phyloP scores from a whole-genome alignment of 768 basidiomycete species.

The Atractiella rhizophila region DNA sequence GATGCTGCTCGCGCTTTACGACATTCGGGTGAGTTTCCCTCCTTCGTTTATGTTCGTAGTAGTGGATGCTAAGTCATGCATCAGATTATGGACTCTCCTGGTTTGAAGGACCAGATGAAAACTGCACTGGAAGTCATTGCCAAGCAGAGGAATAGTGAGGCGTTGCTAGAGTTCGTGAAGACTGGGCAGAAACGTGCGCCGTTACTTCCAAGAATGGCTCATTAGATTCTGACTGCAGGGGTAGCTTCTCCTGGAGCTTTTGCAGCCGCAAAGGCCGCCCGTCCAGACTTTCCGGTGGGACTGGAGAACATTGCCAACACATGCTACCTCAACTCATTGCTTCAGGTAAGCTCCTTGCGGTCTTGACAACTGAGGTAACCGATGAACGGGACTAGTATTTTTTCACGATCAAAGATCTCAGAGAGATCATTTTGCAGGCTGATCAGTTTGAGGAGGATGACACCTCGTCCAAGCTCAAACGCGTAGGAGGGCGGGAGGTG shows the following conservation, averaged over 20 bases:
- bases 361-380: not conserved
- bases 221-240: not conserved
- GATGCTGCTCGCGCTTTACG: constrained; percentile 48
- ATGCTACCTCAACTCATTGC: constrained; percentile 83
- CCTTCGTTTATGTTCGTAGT: not conserved
- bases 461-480: constrained; percentile 35
- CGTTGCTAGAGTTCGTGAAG: constrained; percentile 37
- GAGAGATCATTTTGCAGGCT: constrained; percentile 42
- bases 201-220: not conserved
- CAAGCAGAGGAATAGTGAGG: constrained; percentile 44
- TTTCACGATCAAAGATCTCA: constrained; percentile 76
- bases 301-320: constrained; percentile 72
- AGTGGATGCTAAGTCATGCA: not conserved
- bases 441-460: constrained; percentile 26
- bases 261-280: constrained; percentile 1
- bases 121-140: constrained; percentile 35
- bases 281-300: constrained; percentile 46
- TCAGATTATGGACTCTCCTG: constrained; percentile 7
- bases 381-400: constrained; percentile 39
- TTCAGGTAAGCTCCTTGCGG: constrained; percentile 75
- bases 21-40: constrained; percentile 33
- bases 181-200: constrained; percentile 52
- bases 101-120: constrained; percentile 24
- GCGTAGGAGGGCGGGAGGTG: constrained; percentile 65
- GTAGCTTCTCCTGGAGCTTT: not conserved